Base-by-base conservation (phyloP, 1,284 basidiomycete genomes). In the Cryptococcus hybrid region DNA sequence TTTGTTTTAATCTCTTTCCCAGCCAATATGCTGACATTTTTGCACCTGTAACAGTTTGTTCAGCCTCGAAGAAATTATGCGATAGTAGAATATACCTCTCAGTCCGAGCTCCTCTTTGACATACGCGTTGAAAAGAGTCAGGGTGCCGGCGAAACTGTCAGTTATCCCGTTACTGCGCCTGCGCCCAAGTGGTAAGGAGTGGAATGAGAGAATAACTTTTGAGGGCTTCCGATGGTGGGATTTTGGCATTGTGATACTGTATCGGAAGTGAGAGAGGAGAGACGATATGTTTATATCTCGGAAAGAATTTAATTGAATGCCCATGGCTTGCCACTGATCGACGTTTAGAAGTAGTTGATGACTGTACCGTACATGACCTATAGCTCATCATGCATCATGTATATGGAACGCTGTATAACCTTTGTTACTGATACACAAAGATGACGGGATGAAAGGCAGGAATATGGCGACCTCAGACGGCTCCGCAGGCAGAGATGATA, bases 11-110 rank as follows among this genome's bases (percentile, higher is more conserved):
- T 8, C 43, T 34, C 52, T 50, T 5, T 3, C 39, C 13, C 15
- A 18, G 43, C 38, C 9, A 48, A 36, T n/a, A 3, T 11, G 44
- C 12, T 34, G 8, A 18, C 7, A 45, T 42, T 45, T 11, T 47
- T 51, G 15, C 2, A n/a, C 6, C 54, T 39, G 55, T 40, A 8
- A 42, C 30, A 87, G 69, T 86, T 82, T 69, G 87, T 94, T 56
- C 92, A 92, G 84, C 89, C 90, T 1, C 82, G 86, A 51, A 84
- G 95, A 45, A 99, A 99, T 76, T 99, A 92, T 85, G 89, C 91
- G 66, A 82, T 83, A n/a, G 85, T 90, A 5, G 80, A 84, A 37
- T 88, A 84, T 78, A 68, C 75, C 3, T 52, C 66, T 1, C 83
- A 83, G 1, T 87, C 87, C 0, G 88, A 89, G 13, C 73, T 98